A percentile compares a stretch with the other conserved stretches of the same genome.
Conservation (phyloP, 2,329 filamentous ascomycete genomes). For the Venturia aucupariae region DNA sequence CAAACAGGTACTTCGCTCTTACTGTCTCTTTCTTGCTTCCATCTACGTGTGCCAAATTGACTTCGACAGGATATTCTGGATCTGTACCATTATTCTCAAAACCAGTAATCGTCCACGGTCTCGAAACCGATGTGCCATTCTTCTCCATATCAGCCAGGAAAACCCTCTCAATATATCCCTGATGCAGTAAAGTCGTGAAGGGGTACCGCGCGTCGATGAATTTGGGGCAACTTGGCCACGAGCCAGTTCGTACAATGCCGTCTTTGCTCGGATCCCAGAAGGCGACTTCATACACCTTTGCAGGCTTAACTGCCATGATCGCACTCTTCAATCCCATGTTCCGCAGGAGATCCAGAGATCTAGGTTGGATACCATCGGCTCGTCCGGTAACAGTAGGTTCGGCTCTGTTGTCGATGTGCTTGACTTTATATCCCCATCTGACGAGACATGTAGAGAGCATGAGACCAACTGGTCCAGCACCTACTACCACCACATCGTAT, state of each 20-base stretch:
- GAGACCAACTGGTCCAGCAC: conserved; percentile 80
- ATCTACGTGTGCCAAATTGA: conserved; percentile 67
- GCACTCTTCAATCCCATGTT: conserved; percentile 84
- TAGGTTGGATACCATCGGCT: conserved; percentile 85
- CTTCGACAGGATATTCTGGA: conserved; percentile 69
- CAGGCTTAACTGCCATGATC: conserved; percentile 80
- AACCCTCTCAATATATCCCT: conserved; percentile 53
- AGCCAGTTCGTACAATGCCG: conserved; percentile 52
- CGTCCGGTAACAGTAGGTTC: conserved; percentile 79
- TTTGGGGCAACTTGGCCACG: conserved; percentile 79
- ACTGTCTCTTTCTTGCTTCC: conserved; percentile 59
- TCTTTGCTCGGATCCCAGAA: conserved; percentile 52
- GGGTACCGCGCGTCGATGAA: conserved; percentile 62
- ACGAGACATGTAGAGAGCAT: conserved; percentile 81
- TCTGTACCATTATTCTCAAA: conserved; percentile 53
- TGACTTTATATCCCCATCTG: conserved; percentile 90
- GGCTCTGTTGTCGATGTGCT: conserved; percentile 84
- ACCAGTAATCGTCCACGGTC: conserved; percentile 53
- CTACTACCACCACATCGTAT: conserved; percentile 71
- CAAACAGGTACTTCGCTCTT: conserved; percentile 53
- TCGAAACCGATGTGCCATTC: conserved; percentile 45
- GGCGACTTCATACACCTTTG: conserved; percentile 67
- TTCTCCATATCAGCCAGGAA: conserved; percentile 54
- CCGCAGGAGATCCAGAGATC: conserved; percentile 74
- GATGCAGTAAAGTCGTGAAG: conserved; percentile 53